Base-by-base conservation (phyloP, 148 eudicot genomes). In the Rhododendron henanense region DNA sequence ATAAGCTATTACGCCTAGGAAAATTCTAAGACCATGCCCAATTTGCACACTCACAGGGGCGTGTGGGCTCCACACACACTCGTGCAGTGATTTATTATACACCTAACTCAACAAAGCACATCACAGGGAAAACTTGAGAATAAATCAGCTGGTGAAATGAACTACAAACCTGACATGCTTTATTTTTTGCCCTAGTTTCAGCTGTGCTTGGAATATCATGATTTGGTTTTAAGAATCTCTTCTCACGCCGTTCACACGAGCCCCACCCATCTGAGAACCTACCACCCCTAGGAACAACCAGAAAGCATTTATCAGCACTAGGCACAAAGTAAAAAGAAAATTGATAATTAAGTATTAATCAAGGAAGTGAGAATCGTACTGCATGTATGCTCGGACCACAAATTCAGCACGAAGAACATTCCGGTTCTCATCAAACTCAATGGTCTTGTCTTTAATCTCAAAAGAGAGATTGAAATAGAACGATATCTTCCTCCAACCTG, bases 241-340 rank as follows among this genome's bases (percentile, higher is more conserved):
- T 96, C 88, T 96, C 99, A n/a, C 94, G 93, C 75, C 95, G 86
- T 71, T 96, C 99, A 89, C 98, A 96, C 3, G 99, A 96, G 55
- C 99, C 99, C 99, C 99, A 96, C 83, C 98, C 99, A 93, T 96
- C 99, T 35, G 98, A 96, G 88, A 95, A 96, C 86, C 99, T 93
- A 87, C 99, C 99, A 65, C 98, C 94, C 85, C 99, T 96, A 81
- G 21, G 85, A 81, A 67, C 83, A 87, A 90, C n/a, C 50, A 87
- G 51, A 69, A 71, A 47, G 50, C 79, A 57, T 67, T 48, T 33
- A 55, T 85, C 51, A 67, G 28, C 31, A 76, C 16, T 31, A 79
- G 25, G 37, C 35, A 85, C 21, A 23, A 55, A 45, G 50, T 9
- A 48, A 48, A 77, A 35, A 78, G 51, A 19, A 44, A 33, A 81